Percentiles rank a stretch among this genome's conserved stretches.
Evolutionary conservation across 495 filamentous ascomycete genomes (phyloP).

Genomic region (Daldinia grandis): DNA sequence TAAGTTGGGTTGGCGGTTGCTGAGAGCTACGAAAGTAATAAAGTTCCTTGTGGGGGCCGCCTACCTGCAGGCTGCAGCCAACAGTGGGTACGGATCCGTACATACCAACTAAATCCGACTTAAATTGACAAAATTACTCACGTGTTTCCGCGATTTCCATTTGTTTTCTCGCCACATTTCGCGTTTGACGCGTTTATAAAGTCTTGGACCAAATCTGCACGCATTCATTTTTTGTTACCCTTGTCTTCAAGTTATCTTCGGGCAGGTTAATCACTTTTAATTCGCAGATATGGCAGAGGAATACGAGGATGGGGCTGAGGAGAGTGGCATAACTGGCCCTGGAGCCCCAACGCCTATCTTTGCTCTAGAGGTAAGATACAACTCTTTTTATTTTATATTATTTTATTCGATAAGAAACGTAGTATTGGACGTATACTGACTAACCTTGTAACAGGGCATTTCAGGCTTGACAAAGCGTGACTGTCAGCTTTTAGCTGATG

Average conservation of each 20-base stretch:
- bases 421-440: constrained; percentile 2
- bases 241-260: neutral
- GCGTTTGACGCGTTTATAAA: constrained; percentile 42
- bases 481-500: constrained; percentile 90
- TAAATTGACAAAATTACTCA: constrained; percentile 26
- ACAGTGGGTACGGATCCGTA: neutral
- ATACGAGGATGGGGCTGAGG: constrained; percentile 56
- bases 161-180: constrained; percentile 41
- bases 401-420: too few species aligned
- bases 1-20: constrained; percentile 10
- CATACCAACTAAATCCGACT: constrained; percentile 1
- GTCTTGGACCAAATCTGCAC: neutral
- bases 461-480: constrained; percentile 91
- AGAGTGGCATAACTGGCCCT: constrained; percentile 71
- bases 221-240: neutral
- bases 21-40: neutral
- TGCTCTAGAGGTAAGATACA: constrained; percentile 77
- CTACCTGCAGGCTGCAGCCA: neutral
- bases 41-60: neutral
- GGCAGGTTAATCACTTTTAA: neutral
- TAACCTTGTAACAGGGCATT: constrained; percentile 64
- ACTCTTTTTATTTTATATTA: too few species aligned
- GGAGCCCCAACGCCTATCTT: constrained; percentile 93
- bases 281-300: constrained; percentile 46
- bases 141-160: constrained; percentile 46